Percentiles rank a stretch among this genome's conserved stretches.
These are phyloP conservation scores for Penicillium taxi DNA, from an alignment of 495 filamentous ascomycete genomes.

Conservation along the genomic window DNA sequence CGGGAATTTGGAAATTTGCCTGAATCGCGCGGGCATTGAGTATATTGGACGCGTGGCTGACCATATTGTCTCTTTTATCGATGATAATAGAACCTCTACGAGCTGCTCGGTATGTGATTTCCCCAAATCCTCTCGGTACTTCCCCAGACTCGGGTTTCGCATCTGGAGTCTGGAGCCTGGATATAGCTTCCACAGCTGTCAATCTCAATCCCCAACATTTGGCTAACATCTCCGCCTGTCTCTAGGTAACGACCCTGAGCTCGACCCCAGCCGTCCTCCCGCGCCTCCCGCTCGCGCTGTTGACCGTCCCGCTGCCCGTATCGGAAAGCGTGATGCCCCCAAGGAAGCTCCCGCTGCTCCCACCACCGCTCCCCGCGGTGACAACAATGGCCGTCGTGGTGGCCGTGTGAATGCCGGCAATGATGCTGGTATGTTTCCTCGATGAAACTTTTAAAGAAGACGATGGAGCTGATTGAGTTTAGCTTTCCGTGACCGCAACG, in stretches of 20 bases:
- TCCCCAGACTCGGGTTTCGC: too few species aligned
- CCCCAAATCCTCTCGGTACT: conserved; percentile 14
- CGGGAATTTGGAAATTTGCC: conserved; percentile 8
- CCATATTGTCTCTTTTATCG: conserved; percentile 10
- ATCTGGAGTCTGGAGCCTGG: too few species aligned
- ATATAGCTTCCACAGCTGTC: too few species aligned
- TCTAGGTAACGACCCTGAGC: conserved; percentile 81
- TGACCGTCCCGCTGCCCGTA: conserved; percentile 71
- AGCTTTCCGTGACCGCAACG: conserved; percentile 90
- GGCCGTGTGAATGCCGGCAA: conserved; percentile 57
- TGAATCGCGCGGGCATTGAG: conserved; percentile 8
- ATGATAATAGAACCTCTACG: conserved; percentile 61
- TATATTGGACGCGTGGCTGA: conserved; percentile 22
- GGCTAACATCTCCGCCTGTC: conserved; percentile 6
- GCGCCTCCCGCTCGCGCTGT: conserved; percentile 74
- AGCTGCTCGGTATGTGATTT: conserved; percentile 70
- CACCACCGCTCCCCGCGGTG: conserved; percentile 27
- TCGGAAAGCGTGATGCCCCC: conserved; percentile 83
- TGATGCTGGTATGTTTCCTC: conserved; percentile 66
- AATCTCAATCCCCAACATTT: too few species aligned
- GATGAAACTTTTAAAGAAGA: conserved; percentile 1
- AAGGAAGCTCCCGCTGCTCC: conserved; percentile 50
- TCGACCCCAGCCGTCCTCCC: conserved; percentile 69
- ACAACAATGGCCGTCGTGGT: conserved; percentile 46
- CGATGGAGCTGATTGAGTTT: conserved; percentile 5